These are phyloP conservation scores for Blastobotrys arbuscula DNA, from an alignment of 1,139 yeast genomes.

Conservation along the genomic window DNA sequence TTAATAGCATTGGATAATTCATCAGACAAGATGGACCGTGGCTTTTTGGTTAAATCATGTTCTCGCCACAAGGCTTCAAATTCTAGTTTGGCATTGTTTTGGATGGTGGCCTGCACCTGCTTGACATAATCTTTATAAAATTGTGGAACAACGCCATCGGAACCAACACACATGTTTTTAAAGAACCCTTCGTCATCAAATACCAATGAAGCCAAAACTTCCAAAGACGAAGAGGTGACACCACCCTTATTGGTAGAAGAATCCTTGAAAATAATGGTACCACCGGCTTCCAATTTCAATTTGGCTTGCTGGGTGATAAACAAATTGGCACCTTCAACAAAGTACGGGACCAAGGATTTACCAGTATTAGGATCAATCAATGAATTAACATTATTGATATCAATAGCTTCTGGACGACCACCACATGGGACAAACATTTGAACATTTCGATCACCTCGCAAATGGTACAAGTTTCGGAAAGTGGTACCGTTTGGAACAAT, in stretches of 20 bases:
- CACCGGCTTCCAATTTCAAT: slow-evolving; percentile 77
- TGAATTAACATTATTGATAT: slow-evolving; percentile 70
- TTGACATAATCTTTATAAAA: slow-evolving; percentile 78
- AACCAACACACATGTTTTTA: slow-evolving; percentile 64
- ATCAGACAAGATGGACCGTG: slow-evolving; percentile 79
- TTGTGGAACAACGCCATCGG: slow-evolving; percentile 45
- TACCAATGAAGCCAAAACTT: slow-evolving; percentile 90
- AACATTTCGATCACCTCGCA: slow-evolving; percentile 60
- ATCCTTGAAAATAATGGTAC: slow-evolving; percentile 83
- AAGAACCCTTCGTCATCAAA: slow-evolving; percentile 81
- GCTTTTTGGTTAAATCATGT: slow-evolving; percentile 56
- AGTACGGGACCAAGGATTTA: slow-evolving; percentile 71
- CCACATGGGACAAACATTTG: slow-evolving; percentile 95
- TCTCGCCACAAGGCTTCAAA: slow-evolving; percentile 85
- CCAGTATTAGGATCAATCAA: slow-evolving; percentile 81
- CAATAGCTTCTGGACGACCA: slow-evolving; percentile 96
- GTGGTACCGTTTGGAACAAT: slow-evolving; percentile 76
- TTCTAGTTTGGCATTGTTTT: slow-evolving; percentile 74
- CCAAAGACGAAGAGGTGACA: slow-evolving; percentile 93
- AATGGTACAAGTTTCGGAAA: slow-evolving; percentile 90
- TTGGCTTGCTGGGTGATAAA: slow-evolving; percentile 94
- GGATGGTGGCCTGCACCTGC: slow-evolving; percentile 73
- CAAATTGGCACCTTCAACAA: slow-evolving; percentile 96
- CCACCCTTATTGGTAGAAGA: slow-evolving; percentile 99
- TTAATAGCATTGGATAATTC: slow-evolving; percentile 81